These are phyloP conservation scores for Chytridium lagenaria DNA, from an alignment of 371 early-diverging fungal species.

Conservation along the genomic window DNA sequence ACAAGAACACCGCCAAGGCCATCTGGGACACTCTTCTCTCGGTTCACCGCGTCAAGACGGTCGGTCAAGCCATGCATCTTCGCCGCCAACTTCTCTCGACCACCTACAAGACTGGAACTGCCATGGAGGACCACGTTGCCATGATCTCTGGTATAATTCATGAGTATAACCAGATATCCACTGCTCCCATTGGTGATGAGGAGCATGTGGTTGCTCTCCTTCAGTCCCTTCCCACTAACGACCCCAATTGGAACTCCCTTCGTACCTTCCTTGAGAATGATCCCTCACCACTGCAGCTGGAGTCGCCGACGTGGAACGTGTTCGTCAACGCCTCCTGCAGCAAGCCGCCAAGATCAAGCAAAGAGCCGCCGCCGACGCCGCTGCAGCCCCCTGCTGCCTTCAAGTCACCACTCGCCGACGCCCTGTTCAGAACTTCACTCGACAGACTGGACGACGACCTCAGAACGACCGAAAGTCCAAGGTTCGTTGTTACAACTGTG, in stretches of 20 bases:
- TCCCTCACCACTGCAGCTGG: neutral
- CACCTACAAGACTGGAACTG: neutral
- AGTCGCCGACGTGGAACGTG: neutral
- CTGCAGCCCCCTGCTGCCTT: neutral
- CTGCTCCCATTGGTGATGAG: neutral
- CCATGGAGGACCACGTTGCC: neutral
- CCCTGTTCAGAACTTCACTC: neutral
- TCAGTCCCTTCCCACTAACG: neutral
- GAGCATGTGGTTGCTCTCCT: neutral
- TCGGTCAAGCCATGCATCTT: neutral
- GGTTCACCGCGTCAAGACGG: neutral
- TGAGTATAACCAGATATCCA: slow-evolving; percentile 10
- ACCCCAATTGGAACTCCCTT: neutral
- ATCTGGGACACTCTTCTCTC: neutral
- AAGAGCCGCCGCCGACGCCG: neutral
- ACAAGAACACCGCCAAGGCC: neutral
- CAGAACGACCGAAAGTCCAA: neutral
- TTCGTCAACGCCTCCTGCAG: neutral
- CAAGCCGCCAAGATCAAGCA: slow-evolving; percentile 4
- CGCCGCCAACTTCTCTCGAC: neutral
- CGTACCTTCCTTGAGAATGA: neutral
- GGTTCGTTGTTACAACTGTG: neutral
- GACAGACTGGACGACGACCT: no score
- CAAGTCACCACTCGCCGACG: neutral
- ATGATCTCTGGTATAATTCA: neutral